phyloP scores from a whole-genome alignment of 2,329 filamentous ascomycete species.

The Hypoxylon sp. region DNA sequence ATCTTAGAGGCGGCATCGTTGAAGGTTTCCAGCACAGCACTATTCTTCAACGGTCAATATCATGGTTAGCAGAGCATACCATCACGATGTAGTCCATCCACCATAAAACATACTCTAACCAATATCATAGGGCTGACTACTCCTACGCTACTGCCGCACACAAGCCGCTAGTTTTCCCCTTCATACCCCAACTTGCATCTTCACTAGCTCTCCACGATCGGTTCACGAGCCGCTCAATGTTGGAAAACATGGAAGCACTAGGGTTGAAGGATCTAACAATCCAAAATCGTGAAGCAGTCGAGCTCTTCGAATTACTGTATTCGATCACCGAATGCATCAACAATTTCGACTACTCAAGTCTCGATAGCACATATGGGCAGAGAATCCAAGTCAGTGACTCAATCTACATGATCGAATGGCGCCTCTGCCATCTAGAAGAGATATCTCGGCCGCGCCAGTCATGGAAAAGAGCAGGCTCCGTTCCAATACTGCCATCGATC shows the following conservation, averaged over 20 bases:
- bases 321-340: slow-evolving; percentile 51
- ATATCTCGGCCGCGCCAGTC: slow-evolving; percentile 39
- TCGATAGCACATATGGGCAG: slow-evolving; percentile 49
- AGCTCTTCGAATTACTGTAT: slow-evolving; percentile 51
- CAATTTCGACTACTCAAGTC: slow-evolving; percentile 51
- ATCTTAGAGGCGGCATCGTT: slow-evolving; percentile 51
- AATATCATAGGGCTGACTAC: slow-evolving; percentile 51
- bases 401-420: slow-evolving; percentile 52
- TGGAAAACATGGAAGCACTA: slow-evolving; percentile 38
- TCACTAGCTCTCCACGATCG: slow-evolving; percentile 49
- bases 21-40: slow-evolving; percentile 51
- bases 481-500: slow-evolving; percentile 31
- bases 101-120: slow-evolving; percentile 22
- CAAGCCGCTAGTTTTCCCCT: slow-evolving; percentile 50
- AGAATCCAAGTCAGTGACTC: slow-evolving; percentile 52
- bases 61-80: slow-evolving; percentile 46
- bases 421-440: slow-evolving; percentile 51
- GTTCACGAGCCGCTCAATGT: slow-evolving; percentile 48
- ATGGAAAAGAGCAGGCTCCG: slow-evolving; percentile 35
- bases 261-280: slow-evolving; percentile 44
- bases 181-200: slow-evolving; percentile 50
- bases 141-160: slow-evolving; percentile 52
- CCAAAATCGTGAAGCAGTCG: slow-evolving; percentile 47
- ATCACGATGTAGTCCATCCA: background rate
- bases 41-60: slow-evolving; percentile 52